These are phyloP conservation scores for Solanum etuberosum DNA, from an alignment of 257 asterid species.

Conservation along the genomic window DNA sequence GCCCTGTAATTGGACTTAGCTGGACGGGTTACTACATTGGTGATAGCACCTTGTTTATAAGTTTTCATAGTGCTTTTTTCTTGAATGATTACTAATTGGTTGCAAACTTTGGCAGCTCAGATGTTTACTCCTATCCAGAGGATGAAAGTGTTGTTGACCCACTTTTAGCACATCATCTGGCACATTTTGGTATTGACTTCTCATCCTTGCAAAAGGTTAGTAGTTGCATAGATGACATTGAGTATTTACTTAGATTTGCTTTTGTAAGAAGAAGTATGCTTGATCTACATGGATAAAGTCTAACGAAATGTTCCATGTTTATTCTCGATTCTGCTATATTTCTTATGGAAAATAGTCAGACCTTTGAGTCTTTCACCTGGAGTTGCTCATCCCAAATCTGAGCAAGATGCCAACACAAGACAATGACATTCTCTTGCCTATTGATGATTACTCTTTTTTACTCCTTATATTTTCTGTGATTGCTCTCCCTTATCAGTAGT, in stretches of 20 bases:
- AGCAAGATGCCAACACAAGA: neutral
- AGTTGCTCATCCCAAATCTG: neutral
- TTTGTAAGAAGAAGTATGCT: neutral
- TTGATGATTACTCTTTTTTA: neutral
- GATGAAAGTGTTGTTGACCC: slow-evolving; percentile 92
- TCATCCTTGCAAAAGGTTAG: slow-evolving; percentile 94
- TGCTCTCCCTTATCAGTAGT: neutral
- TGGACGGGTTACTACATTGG: neutral
- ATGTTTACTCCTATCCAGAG: slow-evolving; percentile 92
- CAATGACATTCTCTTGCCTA: neutral
- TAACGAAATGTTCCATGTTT: neutral
- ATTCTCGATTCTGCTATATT: neutral
- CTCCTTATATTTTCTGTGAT: neutral
- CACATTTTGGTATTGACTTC: slow-evolving; percentile 92
- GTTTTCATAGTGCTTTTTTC: neutral
- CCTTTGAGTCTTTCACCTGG: neutral
- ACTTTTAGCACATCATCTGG: slow-evolving; percentile 87
- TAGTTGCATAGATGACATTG: neutral
- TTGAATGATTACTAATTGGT: slow-evolving; percentile 18
- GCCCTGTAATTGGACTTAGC: neutral
- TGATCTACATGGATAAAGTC: neutral
- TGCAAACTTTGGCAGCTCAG: slow-evolving; percentile 95
- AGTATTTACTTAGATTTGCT: neutral
- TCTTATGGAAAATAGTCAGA: neutral
- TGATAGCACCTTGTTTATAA: neutral